phyloP scores from a whole-genome alignment of 1,284 basidiomycete genomes.

The Trametes polyzona region DNA sequence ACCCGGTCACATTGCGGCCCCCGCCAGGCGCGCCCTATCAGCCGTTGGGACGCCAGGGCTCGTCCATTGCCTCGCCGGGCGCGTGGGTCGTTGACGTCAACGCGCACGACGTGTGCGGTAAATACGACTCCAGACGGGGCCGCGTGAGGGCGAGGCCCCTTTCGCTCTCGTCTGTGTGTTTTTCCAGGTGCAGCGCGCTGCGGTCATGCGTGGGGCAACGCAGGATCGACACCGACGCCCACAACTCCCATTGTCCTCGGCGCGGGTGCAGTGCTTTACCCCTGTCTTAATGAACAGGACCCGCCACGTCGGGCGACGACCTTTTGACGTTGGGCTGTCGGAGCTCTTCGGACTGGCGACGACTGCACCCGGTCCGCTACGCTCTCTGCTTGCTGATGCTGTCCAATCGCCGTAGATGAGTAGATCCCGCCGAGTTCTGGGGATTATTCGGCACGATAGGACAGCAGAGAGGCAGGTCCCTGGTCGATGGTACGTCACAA shows the following conservation, averaged over 20 bases:
- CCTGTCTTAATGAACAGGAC: conserved; percentile 26
- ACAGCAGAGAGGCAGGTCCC: too few relatives aligned
- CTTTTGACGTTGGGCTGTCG: conserved; percentile 8
- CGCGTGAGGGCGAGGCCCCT: conserved; percentile 1
- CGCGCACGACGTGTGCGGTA: not conserved
- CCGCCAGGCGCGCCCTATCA: not conserved
- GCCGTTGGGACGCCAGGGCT: not conserved
- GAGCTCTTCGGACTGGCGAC: conserved; percentile 10
- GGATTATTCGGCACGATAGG: too few relatives aligned
- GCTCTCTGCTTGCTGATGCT: conserved; percentile 6
- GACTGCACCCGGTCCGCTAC: conserved; percentile 14
- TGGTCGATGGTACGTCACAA: too few relatives aligned
- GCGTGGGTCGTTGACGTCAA: conserved; percentile 7
- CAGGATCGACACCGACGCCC: conserved; percentile 17
- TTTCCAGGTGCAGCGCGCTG: not conserved
- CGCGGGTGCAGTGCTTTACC: conserved; percentile 22
- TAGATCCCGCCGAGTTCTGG: too few relatives aligned
- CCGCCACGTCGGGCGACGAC: conserved; percentile 12
- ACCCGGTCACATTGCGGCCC: conserved; percentile 5
- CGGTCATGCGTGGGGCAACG: conserved; percentile 4
- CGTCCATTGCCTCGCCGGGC: not conserved
- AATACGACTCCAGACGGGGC: not conserved
- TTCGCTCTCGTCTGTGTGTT: not conserved
- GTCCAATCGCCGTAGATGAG: not conserved
- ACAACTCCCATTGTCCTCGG: conserved; percentile 19